Evolutionary conservation across 345 rosid species (phyloP).

Genomic region (Rhodomyrtus tomentosa): DNA sequence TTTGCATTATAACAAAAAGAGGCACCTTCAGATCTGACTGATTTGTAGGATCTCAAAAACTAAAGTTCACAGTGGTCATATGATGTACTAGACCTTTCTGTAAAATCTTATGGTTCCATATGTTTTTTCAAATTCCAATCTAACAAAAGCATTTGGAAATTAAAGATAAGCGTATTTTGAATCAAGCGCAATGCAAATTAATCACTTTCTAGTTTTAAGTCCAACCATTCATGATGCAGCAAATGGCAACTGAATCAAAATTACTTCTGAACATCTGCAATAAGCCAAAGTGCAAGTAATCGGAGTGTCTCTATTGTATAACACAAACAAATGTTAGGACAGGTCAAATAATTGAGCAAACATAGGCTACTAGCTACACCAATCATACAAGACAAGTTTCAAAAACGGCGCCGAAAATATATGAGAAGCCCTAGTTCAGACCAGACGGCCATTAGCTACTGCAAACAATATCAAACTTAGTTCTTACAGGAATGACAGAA

Average conservation of each 20-base stretch:
- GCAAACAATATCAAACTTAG: background rate
- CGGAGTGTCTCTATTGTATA: background rate
- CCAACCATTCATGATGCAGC: background rate
- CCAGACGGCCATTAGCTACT: background rate
- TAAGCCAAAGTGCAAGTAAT: background rate
- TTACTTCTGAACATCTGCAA: background rate
- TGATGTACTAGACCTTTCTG: background rate
- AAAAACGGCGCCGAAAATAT: background rate
- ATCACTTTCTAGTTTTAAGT: background rate
- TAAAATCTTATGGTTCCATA: background rate
- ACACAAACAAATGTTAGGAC: background rate
- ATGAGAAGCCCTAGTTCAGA: background rate
- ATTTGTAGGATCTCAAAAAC: background rate
- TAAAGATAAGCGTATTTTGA: background rate
- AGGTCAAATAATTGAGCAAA: background rate
- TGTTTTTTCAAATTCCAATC: background rate
- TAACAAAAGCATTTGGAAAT: background rate
- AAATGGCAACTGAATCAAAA: background rate
- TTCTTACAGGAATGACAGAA: constrained; percentile 62
- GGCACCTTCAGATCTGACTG: background rate
- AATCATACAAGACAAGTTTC: background rate
- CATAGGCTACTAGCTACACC: background rate
- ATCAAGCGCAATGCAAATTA: background rate
- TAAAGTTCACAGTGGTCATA: background rate
- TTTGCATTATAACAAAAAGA: background rate